A percentile compares a stretch with the other conserved stretches of the same genome.
Evolutionary conservation across 1,284 basidiomycete species (phyloP).

Genomic region (Papiliotrema nemorosa): DNA sequence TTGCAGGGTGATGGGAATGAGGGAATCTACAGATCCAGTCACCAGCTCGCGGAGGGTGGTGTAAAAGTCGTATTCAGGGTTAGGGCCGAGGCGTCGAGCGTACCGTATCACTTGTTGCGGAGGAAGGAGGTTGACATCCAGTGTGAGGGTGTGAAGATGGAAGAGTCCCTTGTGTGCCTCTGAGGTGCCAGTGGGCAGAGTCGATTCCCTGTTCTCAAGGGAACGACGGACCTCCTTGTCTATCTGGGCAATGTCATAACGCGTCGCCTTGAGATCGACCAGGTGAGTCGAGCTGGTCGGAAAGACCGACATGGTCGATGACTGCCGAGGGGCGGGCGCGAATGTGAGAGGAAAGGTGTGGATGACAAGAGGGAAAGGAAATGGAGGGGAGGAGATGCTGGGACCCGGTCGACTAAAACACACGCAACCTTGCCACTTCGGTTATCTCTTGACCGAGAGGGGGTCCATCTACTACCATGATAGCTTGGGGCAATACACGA

Average conservation of each 20-base stretch:
- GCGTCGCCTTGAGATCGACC: not conserved
- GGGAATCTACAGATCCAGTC: constrained; percentile 7
- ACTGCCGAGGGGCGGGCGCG: not conserved
- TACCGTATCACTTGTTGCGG: constrained; percentile 2
- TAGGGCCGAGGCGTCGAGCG: constrained; percentile 5
- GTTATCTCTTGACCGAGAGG: too few relatives aligned
- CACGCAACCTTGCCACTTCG: too few relatives aligned
- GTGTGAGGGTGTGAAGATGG: constrained; percentile 15
- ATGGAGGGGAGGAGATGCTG: too few relatives aligned
- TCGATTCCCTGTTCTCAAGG: not conserved
- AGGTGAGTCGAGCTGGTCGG: not conserved
- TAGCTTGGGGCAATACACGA: too few relatives aligned
- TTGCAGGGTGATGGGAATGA: constrained; percentile 7
- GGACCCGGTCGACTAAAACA: too few relatives aligned
- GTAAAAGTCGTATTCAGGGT: constrained; percentile 17
- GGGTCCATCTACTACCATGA: too few relatives aligned
- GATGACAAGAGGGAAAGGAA: too few relatives aligned
- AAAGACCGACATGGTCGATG: not conserved
- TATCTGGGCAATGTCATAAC: not conserved
- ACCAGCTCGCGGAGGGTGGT: constrained; percentile 5
- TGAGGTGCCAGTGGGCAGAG: not conserved
- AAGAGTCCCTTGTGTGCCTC: not conserved
- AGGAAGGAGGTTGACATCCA: constrained; percentile 22
- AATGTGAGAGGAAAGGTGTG: not conserved
- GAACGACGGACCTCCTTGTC: not conserved